phyloP scores from a whole-genome alignment of 441 rosid species.

The Capsella rubella region DNA sequence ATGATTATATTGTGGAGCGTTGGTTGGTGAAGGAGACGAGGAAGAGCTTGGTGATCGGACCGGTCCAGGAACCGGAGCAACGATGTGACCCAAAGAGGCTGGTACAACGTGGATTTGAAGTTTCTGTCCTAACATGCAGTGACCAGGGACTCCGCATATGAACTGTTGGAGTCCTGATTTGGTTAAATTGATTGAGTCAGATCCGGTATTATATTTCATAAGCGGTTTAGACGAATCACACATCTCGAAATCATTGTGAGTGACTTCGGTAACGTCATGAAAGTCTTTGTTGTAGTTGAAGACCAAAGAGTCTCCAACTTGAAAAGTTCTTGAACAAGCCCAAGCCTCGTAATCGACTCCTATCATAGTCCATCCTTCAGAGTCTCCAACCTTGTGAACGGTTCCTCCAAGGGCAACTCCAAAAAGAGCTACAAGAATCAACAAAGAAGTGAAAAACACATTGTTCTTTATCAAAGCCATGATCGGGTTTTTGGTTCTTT shows the following conservation, averaged over 20 bases:
- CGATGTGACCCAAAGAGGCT: background rate
- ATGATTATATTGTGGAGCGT: background rate
- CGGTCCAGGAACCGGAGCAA: slow-evolving; percentile 11
- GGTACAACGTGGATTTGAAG: slow-evolving; percentile 13
- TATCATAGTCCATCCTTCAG: slow-evolving; percentile 24
- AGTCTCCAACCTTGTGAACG: slow-evolving; percentile 24
- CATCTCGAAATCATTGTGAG: slow-evolving; percentile 10
- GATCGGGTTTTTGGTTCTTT: slow-evolving; percentile 7
- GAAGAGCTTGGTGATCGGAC: slow-evolving; percentile 4
- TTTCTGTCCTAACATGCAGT: background rate
- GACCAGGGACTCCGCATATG: slow-evolving; percentile 14
- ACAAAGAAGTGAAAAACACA: background rate
- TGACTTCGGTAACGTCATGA: slow-evolving; percentile 26
- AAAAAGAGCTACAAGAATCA: slow-evolving; percentile 4
- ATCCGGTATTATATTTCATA: slow-evolving; percentile 15
- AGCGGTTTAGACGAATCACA: slow-evolving; percentile 10
- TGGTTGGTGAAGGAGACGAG: slow-evolving; percentile 23
- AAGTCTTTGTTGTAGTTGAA: slow-evolving; percentile 21
- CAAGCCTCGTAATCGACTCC: slow-evolving; percentile 8
- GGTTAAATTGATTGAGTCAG: slow-evolving; percentile 1
- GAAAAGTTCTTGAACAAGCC: slow-evolving; percentile 16
- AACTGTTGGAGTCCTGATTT: slow-evolving; percentile 18
- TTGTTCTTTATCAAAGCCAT: slow-evolving; percentile 22
- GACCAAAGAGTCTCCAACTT: slow-evolving; percentile 32
- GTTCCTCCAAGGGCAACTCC: slow-evolving; percentile 1